Evolutionary conservation across 192 early-diverging fungal species (phyloP).

Genomic region (Mortierella hygrophila): DNA sequence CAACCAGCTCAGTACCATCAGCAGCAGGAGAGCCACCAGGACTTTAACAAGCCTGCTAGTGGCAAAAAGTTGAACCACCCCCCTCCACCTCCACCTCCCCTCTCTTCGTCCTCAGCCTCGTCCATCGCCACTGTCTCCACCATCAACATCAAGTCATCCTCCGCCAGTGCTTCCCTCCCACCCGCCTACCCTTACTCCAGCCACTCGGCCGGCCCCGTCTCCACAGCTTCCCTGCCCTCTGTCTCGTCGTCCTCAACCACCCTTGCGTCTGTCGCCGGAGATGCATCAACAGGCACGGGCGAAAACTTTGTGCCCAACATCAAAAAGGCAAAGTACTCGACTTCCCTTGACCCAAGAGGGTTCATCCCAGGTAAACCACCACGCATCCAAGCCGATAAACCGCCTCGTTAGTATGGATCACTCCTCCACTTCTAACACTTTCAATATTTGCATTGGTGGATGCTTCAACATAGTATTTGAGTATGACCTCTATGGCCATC

Average conservation of each 20-base stretch:
- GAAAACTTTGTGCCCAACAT: conserved; percentile 59
- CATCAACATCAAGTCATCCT: conserved; percentile 24
- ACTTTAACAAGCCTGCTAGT: conserved; percentile 14
- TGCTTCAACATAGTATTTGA: conserved; percentile 60
- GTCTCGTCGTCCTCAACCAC: conserved; percentile 24
- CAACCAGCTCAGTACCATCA: conserved; percentile 12
- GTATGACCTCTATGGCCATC: conserved; percentile 67
- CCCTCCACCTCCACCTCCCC: conserved; percentile 2
- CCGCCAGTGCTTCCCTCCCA: conserved; percentile 29
- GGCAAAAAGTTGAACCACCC: conserved; percentile 6
- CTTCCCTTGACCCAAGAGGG: conserved; percentile 69
- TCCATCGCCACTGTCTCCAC: conserved; percentile 13
- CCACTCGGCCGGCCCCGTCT: conserved; percentile 18
- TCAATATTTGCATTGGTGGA: no score
- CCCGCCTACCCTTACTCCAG: conserved; percentile 48
- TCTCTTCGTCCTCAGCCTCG: conserved; percentile 28
- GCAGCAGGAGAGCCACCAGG: conserved; percentile 11
- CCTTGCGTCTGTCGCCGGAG: conserved; percentile 21
- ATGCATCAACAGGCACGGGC: conserved; percentile 29
- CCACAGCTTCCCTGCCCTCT: conserved; percentile 31
- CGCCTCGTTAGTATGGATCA: neutral
- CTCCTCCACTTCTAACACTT: neutral
- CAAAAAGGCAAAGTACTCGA: conserved; percentile 70
- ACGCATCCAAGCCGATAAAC: neutral
- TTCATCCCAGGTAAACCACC: conserved; percentile 69